These are phyloP conservation scores for Trichocladium uniseriatum DNA, from an alignment of 495 filamentous ascomycete genomes.

Conservation along the genomic window DNA sequence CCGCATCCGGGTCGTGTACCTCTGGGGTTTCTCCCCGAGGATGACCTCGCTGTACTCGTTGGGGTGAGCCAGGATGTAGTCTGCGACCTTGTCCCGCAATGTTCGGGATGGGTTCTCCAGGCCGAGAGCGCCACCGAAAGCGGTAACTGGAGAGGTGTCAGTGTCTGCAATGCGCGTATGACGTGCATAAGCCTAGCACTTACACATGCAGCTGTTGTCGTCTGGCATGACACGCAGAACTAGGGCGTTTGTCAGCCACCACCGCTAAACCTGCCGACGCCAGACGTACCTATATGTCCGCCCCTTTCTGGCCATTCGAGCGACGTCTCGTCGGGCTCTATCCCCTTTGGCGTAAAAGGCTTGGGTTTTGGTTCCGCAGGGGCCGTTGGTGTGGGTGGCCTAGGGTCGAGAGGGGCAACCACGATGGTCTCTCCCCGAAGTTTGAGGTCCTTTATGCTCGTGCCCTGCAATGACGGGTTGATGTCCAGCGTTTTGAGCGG, in stretches of 20 bases:
- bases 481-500: constrained; percentile 64
- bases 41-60: constrained; percentile 64
- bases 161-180: neutral
- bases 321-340: constrained; percentile 30
- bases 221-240: constrained; percentile 94
- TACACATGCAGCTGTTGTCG: constrained; percentile 84
- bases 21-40: constrained; percentile 61
- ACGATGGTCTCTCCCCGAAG: constrained; percentile 78
- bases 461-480: constrained; percentile 24
- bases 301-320: constrained; percentile 24
- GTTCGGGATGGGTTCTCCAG: constrained; percentile 33
- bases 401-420: constrained; percentile 37
- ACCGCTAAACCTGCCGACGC: too few relatives aligned
- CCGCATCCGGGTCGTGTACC: constrained; percentile 81
- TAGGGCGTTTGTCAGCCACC: constrained; percentile 6
- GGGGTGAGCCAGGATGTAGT: constrained; percentile 63
- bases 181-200: neutral
- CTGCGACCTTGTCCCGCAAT: constrained; percentile 74
- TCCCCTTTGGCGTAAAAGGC: constrained; percentile 23
- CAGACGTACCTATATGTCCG: constrained; percentile 22
- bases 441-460: constrained; percentile 43
- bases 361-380: constrained; percentile 8
- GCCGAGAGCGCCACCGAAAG: constrained; percentile 65
- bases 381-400: neutral
- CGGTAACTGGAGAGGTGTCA: constrained; percentile 47